Evolutionary conservation across 2,329 filamentous ascomycete species (phyloP).

Genomic region (Zymoseptoria crescenta): DNA sequence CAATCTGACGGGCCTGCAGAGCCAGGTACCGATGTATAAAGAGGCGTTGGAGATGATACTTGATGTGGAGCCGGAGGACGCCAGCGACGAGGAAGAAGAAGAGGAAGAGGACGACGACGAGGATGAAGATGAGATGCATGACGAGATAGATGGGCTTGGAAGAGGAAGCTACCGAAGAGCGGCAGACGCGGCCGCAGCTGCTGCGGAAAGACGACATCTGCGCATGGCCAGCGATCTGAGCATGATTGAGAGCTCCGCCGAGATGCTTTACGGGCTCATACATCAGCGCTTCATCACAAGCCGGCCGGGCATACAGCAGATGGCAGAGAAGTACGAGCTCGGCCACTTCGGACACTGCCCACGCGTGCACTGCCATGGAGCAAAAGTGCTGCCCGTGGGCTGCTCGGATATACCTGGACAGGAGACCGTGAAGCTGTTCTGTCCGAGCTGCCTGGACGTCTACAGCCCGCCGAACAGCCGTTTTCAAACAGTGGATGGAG

Average conservation of each 20-base stretch:
- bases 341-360: constrained; percentile 94
- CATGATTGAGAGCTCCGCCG: constrained; percentile 94
- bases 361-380: constrained; percentile 84
- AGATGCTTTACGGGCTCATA: constrained; percentile 95
- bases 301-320: constrained; percentile 91
- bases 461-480: constrained; percentile 96
- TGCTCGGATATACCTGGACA: constrained; percentile 90
- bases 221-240: constrained; percentile 88
- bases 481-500: constrained; percentile 94
- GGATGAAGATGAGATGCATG: constrained; percentile 47
- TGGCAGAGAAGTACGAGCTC: constrained; percentile 98
- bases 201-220: constrained; percentile 66
- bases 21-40: constrained; percentile 97
- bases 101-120: constrained; percentile 59
- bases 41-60: constrained; percentile 99
- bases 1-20: constrained; percentile 91
- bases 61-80: constrained; percentile 93
- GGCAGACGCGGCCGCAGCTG: constrained; percentile 25
- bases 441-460: constrained; percentile 90
- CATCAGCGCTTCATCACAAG: constrained; percentile 98
- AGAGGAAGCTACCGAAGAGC: constrained; percentile 23
- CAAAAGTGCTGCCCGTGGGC: constrained; percentile 85
- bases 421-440: constrained; percentile 97
- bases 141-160: constrained; percentile 46
- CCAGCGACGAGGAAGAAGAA: constrained; percentile 74